Evolutionary conservation across 164 flowering plant species (phyloP).

Genomic region (Protea cynaroides): DNA sequence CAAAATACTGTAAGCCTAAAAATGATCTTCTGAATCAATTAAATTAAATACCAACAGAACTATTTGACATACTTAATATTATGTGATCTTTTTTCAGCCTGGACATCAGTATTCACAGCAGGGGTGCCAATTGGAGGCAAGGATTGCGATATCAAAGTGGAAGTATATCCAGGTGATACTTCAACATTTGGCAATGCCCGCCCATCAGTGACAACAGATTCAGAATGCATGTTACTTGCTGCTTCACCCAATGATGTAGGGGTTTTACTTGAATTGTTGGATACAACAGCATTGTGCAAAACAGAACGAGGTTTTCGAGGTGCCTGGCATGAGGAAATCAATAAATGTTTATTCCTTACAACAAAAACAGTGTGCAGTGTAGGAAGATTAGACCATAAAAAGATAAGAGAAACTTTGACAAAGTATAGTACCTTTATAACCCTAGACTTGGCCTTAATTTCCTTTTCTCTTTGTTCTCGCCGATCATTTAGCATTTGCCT

Average conservation of each 20-base stretch:
- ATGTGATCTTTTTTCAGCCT: slow-evolving; percentile 38
- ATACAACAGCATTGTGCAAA: slow-evolving; percentile 28
- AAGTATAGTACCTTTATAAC: slow-evolving; percentile 46
- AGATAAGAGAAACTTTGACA: not conserved
- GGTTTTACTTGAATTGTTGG: slow-evolving; percentile 32
- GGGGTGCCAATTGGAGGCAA: slow-evolving; percentile 87
- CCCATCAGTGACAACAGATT: slow-evolving; percentile 31
- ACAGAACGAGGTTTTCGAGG: slow-evolving; percentile 46
- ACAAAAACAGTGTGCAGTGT: not conserved
- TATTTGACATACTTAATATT: slow-evolving; percentile 35
- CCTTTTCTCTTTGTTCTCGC: slow-evolving; percentile 92
- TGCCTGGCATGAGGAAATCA: slow-evolving; percentile 34
- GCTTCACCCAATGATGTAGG: slow-evolving; percentile 31
- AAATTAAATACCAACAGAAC: not conserved
- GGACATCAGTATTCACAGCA: slow-evolving; percentile 41
- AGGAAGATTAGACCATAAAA: not conserved
- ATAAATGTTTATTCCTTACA: not conserved
- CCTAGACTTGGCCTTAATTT: slow-evolving; percentile 71
- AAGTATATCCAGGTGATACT: slow-evolving; percentile 35
- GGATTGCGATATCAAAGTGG: slow-evolving; percentile 38
- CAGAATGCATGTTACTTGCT: slow-evolving; percentile 24
- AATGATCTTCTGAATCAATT: not conserved
- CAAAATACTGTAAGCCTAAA: not conserved
- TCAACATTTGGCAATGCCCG: slow-evolving; percentile 31
- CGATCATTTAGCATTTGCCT: slow-evolving; percentile 95